These are phyloP conservation scores for Spongispora temasekensis DNA, from an alignment of 1,284 basidiomycete species.

Conservation along the genomic window DNA sequence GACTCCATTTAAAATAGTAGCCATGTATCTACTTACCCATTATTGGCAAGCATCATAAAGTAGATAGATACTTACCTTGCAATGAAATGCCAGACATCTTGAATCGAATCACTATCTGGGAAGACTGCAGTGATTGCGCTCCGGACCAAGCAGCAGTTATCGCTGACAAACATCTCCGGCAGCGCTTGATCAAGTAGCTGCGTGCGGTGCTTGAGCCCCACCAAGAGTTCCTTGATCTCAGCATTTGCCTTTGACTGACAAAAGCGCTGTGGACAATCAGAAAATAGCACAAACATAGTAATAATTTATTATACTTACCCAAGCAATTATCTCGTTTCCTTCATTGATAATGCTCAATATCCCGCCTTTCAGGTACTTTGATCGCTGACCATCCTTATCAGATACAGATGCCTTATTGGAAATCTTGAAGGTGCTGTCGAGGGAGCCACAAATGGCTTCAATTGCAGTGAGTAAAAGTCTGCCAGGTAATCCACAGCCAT, in stretches of 20 bases:
- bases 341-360: background rate
- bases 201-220: background rate
- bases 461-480: background rate
- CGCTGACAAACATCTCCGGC: background rate
- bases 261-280: background rate
- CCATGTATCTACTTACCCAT: no score
- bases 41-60: no score
- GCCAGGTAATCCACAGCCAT: no score
- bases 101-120: background rate
- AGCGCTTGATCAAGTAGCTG: background rate
- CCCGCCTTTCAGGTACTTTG: background rate
- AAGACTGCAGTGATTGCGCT: background rate
- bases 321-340: background rate
- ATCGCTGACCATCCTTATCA: background rate
- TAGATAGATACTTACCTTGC: background rate
- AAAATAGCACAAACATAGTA: background rate
- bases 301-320: background rate
- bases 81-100: background rate
- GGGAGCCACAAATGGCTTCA: background rate
- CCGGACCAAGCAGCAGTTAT: background rate
- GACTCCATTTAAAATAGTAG: no score
- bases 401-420: background rate
- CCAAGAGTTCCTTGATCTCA: background rate
- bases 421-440: background rate
- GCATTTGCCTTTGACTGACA: background rate